A percentile compares a stretch with the other conserved stretches of the same genome.
These are phyloP conservation scores for Jimgerdemannia lactiflua DNA, from an alignment of 192 early-diverging fungal species.

Conservation along the genomic window DNA sequence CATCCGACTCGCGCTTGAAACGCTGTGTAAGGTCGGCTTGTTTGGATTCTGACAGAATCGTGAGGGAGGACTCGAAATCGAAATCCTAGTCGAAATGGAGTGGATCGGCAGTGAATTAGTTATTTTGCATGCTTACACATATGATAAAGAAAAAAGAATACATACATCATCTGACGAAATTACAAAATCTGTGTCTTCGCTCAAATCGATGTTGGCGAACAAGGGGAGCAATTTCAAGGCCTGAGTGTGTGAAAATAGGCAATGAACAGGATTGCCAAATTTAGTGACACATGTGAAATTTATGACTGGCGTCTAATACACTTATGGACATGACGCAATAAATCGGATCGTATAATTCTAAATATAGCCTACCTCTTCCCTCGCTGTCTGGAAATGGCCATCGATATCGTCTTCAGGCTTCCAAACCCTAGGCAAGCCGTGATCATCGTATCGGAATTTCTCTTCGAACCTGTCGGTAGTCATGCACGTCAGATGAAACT, in stretches of 20 bases:
- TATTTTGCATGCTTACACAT: constrained; percentile 9
- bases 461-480: constrained; percentile 67
- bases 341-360: not conserved
- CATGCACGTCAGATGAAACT: not conserved
- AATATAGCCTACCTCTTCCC: constrained; percentile 47
- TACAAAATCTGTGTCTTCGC: constrained; percentile 26
- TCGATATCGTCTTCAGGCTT: constrained; percentile 95
- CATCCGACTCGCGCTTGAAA: constrained; percentile 90
- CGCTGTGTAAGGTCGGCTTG: constrained; percentile 70
- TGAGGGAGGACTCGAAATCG: constrained; percentile 60
- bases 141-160: not conserved
- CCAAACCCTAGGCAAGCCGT: constrained; percentile 94
- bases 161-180: constrained; percentile 36
- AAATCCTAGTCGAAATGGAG: constrained; percentile 34
- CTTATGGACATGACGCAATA: not conserved
- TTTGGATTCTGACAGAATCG: constrained; percentile 55
- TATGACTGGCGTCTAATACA: too few relatives aligned
- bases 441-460: constrained; percentile 91
- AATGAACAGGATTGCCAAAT: not conserved
- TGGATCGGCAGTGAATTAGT: not conserved
- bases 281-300: not conserved
- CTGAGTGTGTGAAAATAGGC: constrained; percentile 29
- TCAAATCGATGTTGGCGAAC: constrained; percentile 72
- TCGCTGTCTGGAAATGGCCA: constrained; percentile 70
- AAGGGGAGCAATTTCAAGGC: constrained; percentile 62